Base-by-base conservation (phyloP, 2,329 filamentous ascomycete genomes). In the Samsoniella hepiali region DNA sequence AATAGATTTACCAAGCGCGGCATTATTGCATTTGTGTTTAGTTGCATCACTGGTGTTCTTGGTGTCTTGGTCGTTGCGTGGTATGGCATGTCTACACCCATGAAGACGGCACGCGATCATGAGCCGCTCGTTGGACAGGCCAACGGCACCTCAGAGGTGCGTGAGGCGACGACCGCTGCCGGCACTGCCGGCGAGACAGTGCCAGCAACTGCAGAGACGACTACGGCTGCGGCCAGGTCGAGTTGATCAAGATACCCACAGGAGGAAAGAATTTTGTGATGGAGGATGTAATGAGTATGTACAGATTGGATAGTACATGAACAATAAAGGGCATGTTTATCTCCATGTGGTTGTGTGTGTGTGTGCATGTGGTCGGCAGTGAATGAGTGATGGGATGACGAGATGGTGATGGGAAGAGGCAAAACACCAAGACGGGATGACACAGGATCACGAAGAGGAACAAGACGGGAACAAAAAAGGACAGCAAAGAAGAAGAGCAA, bases 11-110 rank as follows among this genome's bases (percentile, higher is more conserved):
- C 88, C 0, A 74, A 86, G 0, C 81, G 82, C 42, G 91, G 91
- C 8, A 89, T 90, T 50, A 83, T 92, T 1, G 91, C 91, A 11
- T 76, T 95, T 68, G 87, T 88, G 2, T 91, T 94, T 71, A 91
- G 88, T 70, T 84, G 83, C 66, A 66, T 93, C 3, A 82, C 83
- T 17, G 91, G 90, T 2, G 78, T 93, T 56, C 68, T 91, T 7
- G 91, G 91, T 9, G 80, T 93, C 68, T 81, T 76, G 0, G 84
- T 86, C 13, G 86, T 95, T 62, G 82, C 80, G 1, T 88, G 88
- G 66, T 93, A 90, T 74, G 88, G 87, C 2, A 72, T 84, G 64
- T 78, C 74, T 9, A 68, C 69, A 34, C 61, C 63, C 3, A 36
- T 31, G 29, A 64, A 62, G 51, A 31, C 40, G 29, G 3, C 32